These are phyloP conservation scores for Tulasnella sp. DNA, from an alignment of 768 basidiomycete species.

Conservation along the genomic window DNA sequence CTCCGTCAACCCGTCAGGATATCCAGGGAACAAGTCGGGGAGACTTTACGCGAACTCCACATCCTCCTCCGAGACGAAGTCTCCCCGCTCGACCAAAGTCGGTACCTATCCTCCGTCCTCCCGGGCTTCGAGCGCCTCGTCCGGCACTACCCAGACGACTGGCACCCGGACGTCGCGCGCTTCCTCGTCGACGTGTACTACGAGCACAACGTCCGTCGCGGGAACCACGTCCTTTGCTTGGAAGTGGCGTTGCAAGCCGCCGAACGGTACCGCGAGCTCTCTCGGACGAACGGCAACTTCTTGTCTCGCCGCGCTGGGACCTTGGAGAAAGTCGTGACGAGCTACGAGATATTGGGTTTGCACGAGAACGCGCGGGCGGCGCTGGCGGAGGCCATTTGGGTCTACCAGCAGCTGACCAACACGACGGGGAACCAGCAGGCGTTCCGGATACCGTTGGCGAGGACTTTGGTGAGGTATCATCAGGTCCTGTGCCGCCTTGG, in stretches of 20 bases:
- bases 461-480: not conserved
- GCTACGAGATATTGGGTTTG: not conserved
- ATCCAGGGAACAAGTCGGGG: not conserved
- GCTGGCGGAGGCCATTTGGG: not conserved
- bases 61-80: not conserved
- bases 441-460: not conserved
- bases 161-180: not conserved
- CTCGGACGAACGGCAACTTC: not conserved
- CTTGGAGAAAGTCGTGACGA: not conserved
- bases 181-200: not conserved
- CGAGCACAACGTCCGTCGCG: not conserved
- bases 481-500: not conserved
- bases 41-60: not conserved
- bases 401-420: not conserved
- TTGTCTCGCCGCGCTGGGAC: not conserved
- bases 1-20: not conserved
- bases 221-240: not conserved
- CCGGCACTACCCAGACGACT: not conserved
- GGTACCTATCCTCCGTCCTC: not conserved
- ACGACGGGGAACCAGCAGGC: not conserved
- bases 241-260: not conserved
- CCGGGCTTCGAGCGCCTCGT: not conserved
- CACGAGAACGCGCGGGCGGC: not conserved
- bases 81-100: not conserved
- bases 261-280: not conserved